Evolutionary conservation across 2,329 filamentous ascomycete genomes (phyloP).

Genomic region (Aspergillus fumigatiaffinis): DNA sequence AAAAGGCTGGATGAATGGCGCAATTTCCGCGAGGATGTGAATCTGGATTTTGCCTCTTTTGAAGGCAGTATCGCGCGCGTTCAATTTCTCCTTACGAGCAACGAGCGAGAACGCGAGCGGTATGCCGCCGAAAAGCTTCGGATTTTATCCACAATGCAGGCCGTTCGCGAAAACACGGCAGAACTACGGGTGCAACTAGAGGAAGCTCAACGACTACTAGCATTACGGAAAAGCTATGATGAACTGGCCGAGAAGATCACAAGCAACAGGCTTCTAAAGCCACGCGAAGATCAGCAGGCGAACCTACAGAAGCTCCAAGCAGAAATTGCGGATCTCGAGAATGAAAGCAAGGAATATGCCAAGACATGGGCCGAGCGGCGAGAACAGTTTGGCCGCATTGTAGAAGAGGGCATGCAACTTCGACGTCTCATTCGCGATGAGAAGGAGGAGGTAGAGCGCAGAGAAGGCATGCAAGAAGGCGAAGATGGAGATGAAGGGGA

Average conservation of each 20-base stretch:
- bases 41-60: slow-evolving; percentile 83
- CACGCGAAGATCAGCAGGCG: slow-evolving; percentile 76
- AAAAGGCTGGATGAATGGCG: slow-evolving; percentile 54
- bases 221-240: slow-evolving; percentile 80
- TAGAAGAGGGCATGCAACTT: slow-evolving; percentile 85
- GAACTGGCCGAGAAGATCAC: slow-evolving; percentile 84
- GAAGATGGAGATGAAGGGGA: slow-evolving; percentile 57
- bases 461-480: slow-evolving; percentile 71
- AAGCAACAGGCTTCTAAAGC: slow-evolving; percentile 70
- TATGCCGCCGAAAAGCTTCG: slow-evolving; percentile 76
- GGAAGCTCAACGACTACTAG: slow-evolving; percentile 68
- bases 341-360: slow-evolving; percentile 76
- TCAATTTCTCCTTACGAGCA: slow-evolving; percentile 80
- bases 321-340: slow-evolving; percentile 82
- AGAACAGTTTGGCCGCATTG: slow-evolving; percentile 82
- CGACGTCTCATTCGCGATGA: slow-evolving; percentile 85
- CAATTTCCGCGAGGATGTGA: slow-evolving; percentile 77
- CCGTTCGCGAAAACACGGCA: slow-evolving; percentile 70
- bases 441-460: slow-evolving; percentile 87
- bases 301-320: slow-evolving; percentile 78
- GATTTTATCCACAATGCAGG: slow-evolving; percentile 73
- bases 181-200: slow-evolving; percentile 71
- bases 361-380: slow-evolving; percentile 79
- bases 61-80: slow-evolving; percentile 82
- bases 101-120: slow-evolving; percentile 74